Evolutionary conservation across 2,329 filamentous ascomycete species (phyloP), one percentile per base, ranked within the genome.

Genomic region (Aspergillus pseudoterreus): DNA sequence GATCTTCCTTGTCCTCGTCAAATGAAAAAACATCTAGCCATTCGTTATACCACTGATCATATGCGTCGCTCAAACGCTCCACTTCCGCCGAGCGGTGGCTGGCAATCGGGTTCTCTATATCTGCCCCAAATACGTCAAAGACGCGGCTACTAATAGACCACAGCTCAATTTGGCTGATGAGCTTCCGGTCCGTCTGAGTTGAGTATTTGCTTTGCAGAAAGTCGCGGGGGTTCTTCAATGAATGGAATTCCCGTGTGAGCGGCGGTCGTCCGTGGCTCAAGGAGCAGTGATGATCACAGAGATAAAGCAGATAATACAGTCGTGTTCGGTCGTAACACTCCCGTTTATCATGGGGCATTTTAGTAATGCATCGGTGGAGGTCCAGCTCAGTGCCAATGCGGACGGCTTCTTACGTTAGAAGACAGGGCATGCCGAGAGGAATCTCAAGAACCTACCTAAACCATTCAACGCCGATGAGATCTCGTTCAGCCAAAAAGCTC

Each of bases 211-310:
- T 63, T 15, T 68, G 55, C 15, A 72, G 57, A 45, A 72, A 71
- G 14, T 57, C 55, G 27, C 62, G 52, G 8, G 61, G 57, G 9
- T 57, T 59, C 47, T 59, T 59, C 24, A 72, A 63, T 3, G 67
- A 53, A 33, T 64, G 57, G 45, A 65, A 63, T 50, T 70, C 68
- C 17, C 66, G 62, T 46, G 66, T 67, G 57, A 71, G 66, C 8
- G 67, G 66, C 15, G 65, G 65, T 44, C 67, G 57, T 43, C 67
- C 66, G 43, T 70, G 69, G 15, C 66, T 58, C 21, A 71, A 58
- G 0, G 65, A 69, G 22, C 69, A 62, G 55, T 71, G 68, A 50
- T 70, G 67, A 47, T 70, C 68, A 47, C 67, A 70, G 30, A 69
- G 63, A 49, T 70, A 71, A 15, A 71, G 61, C 12, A 68, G 51